Evolutionary conservation across 2,329 filamentous ascomycete genomes (phyloP).

Genomic region (Scedosporium aurantiacum): DNA sequence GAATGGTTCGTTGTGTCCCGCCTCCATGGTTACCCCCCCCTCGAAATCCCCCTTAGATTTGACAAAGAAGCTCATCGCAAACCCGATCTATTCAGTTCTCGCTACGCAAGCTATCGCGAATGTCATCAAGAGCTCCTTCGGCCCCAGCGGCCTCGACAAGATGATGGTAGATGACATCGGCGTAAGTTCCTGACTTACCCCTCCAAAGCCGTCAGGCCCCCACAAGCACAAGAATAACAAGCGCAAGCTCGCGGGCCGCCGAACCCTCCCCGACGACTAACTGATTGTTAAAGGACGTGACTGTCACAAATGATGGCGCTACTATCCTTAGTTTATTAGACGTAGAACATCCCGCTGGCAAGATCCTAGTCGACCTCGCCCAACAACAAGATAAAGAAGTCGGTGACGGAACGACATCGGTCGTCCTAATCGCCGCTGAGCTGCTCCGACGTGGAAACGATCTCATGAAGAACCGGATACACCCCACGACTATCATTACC

Average conservation of each 20-base stretch:
- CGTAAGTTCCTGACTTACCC: conserved; percentile 36
- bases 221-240: conserved; percentile 10
- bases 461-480: conserved; percentile 99
- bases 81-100: conserved; percentile 49
- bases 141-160: conserved; percentile 93
- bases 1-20: conserved; percentile 36
- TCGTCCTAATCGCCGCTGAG: conserved; percentile 94
- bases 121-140: conserved; percentile 98
- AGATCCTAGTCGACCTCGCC: conserved; percentile 94
- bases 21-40: background rate
- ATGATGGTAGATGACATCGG: conserved; percentile 99
- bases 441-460: conserved; percentile 90
- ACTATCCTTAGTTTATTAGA: conserved; percentile 93
- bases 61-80: background rate
- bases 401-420: conserved; percentile 94
- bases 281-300: conserved; percentile 60
- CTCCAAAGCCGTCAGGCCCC: conserved; percentile 8
- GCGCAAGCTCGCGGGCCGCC: background rate
- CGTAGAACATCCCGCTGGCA: conserved; percentile 94
- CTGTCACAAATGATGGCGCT: conserved; percentile 96
- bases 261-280: conserved; percentile 9
- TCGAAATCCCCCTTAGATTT: background rate
- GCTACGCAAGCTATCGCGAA: conserved; percentile 96
- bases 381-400: conserved; percentile 99
- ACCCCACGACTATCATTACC: conserved; percentile 98